Base-by-base conservation (phyloP, 148 eudicot genomes). In the Bassia scoparia region DNA sequence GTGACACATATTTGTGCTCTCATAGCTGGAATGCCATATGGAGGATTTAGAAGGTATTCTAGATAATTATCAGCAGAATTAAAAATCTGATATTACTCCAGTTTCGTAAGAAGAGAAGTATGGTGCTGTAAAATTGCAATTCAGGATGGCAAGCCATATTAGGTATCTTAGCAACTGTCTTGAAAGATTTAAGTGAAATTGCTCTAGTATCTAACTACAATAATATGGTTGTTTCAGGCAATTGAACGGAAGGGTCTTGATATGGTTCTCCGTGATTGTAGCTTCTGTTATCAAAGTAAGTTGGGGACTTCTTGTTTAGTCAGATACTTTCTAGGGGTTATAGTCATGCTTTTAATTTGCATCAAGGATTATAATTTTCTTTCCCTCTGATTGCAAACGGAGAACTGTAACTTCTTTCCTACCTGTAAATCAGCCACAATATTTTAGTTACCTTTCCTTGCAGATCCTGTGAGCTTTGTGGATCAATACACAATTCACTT, bases 251-350 rank as follows among this genome's bases (percentile, higher is more conserved):
- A 94, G 35, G 99, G 99, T 78, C 97, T 96, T 78, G 99, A 96
- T 76, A 96, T 96, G 89, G 99, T 96, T 56, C 96, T 97, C n/a
- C 97, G 99, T 81, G 99, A 96, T 80, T 96, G 99, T 97, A 96
- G 99, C 56, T 81, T n/a, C n/a, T 96, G 82, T 78, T 96, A 77
- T 85, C 99, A 55, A 96, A 87, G n/a, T n/a, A 96, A 75, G 56
- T 89, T 60, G 99, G 99, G 60, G 96, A 92, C n/a, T 80, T 96
- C 87, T 79, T 96, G 99, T 79, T n/a, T n/a, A 75, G 83, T 85
- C 96, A 96, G 76, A 96, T 96, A 77, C 81, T 96, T 55, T 96
- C 99, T 59, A 97, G 94, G 75, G 88, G 94, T 97, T 96, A 85
- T 49, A 62, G 20, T 63, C 75, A n/a, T n/a, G 31, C 34, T 74